Evolutionary conservation across 2,329 filamentous ascomycete species (phyloP).

Genomic region (Penicillium sp.): DNA sequence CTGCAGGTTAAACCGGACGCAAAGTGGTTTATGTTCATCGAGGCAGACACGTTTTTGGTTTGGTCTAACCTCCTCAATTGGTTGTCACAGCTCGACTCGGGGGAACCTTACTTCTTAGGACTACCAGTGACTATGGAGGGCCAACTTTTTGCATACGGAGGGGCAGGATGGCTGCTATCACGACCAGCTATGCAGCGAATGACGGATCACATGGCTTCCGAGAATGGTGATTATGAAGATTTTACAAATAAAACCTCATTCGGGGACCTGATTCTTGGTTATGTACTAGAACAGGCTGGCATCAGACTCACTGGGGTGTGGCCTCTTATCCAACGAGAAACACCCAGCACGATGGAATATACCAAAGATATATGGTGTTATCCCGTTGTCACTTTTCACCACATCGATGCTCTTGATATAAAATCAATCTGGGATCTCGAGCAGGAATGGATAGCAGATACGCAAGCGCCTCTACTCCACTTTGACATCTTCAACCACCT

Average conservation of each 20-base stretch:
- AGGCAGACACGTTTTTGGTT: conserved; percentile 54
- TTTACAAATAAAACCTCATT: background rate
- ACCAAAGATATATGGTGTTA: background rate
- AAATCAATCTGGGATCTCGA: background rate
- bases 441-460: background rate
- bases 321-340: background rate
- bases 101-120: background rate
- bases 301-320: background rate
- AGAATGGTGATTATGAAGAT: background rate
- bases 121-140: background rate
- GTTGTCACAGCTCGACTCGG: background rate
- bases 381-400: background rate
- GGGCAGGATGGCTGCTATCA: background rate
- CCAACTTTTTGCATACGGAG: background rate
- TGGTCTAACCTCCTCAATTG: background rate
- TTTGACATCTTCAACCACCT: background rate
- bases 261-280: background rate
- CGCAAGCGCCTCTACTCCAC: background rate
- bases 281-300: background rate
- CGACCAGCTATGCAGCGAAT: background rate
- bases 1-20: conserved; percentile 47
- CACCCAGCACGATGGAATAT: background rate
- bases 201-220: background rate
- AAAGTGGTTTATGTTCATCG: conserved; percentile 62
- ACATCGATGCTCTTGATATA: background rate